Conservation (phyloP, 164 flowering plant genomes). For the Aristolochia fimbriata region DNA sequence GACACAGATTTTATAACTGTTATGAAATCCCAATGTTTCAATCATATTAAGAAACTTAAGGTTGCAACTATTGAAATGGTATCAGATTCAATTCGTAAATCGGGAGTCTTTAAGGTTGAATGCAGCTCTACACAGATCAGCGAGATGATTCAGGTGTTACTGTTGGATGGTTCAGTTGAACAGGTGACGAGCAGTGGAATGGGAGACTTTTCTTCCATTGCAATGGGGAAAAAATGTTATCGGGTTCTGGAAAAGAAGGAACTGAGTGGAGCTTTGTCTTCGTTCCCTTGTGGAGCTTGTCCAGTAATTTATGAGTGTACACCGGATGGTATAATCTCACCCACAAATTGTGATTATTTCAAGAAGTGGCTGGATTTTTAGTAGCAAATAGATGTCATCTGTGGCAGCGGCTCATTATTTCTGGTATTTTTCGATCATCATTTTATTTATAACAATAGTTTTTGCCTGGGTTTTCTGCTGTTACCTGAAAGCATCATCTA, state of each 20-base stretch:
- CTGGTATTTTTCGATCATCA: too few species aligned
- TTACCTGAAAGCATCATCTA: too few species aligned
- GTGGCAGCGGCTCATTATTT: too few species aligned
- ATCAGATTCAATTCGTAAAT: conserved; percentile 9
- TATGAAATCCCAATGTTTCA: conserved; percentile 22
- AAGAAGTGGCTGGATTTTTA: conserved; percentile 65
- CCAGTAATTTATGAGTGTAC: conserved; percentile 57
- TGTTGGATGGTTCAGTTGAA: conserved; percentile 45
- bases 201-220: conserved; percentile 47
- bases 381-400: background rate
- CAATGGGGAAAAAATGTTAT: conserved; percentile 48
- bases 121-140: conserved; percentile 25
- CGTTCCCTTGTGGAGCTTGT: conserved; percentile 90
- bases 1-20: conserved; percentile 31
- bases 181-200: conserved; percentile 51
- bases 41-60: conserved; percentile 10
- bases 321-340: conserved; percentile 78
- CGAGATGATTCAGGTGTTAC: conserved; percentile 50
- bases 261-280: conserved; percentile 39
- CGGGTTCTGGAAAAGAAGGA: conserved; percentile 21
- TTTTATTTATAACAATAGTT: too few species aligned
- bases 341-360: conserved; percentile 59
- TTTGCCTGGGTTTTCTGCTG: too few species aligned
- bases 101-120: conserved; percentile 13
- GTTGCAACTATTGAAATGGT: too few species aligned